Conservation (phyloP, 1,284 basidiomycete species). For the Ustilago xerochloae region DNA sequence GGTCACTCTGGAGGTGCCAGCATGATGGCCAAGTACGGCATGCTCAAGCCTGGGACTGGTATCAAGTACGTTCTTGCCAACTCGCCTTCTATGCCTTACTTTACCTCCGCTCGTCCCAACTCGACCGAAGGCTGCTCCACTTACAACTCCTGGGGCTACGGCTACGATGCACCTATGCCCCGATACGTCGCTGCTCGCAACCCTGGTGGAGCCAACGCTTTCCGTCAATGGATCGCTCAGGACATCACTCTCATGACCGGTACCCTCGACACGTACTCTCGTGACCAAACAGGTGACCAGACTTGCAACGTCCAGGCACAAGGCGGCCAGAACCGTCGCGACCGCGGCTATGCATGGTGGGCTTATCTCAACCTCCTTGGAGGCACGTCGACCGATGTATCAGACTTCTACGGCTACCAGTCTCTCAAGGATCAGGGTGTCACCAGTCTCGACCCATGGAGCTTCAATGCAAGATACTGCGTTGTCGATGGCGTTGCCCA, state of each 20-base stretch:
- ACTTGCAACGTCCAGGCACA: constrained; percentile 43
- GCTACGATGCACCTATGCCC: constrained; percentile 16
- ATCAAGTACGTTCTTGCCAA: constrained; percentile 46
- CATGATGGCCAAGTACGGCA: constrained; percentile 45
- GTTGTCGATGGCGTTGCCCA: constrained; percentile 25
- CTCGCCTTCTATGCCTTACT: constrained; percentile 52
- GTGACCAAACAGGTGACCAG: constrained; percentile 36
- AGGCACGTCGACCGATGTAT: constrained; percentile 46
- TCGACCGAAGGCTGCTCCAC: background rate
- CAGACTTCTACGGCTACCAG: constrained; percentile 34
- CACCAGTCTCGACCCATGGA: constrained; percentile 1
- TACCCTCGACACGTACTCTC: constrained; percentile 32
- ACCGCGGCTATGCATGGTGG: constrained; percentile 57
- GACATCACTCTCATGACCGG: constrained; percentile 43
- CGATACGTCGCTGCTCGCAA: constrained; percentile 27
- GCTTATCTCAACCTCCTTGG: constrained; percentile 55
- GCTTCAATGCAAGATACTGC: constrained; percentile 22
- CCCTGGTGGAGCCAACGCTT: constrained; percentile 1
- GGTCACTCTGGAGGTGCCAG: constrained; percentile 48
- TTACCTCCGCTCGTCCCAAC: constrained; percentile 43
- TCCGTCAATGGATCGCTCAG: constrained; percentile 27
- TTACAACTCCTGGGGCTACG: constrained; percentile 46
- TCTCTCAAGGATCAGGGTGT: constrained; percentile 4
- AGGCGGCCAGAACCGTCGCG: constrained; percentile 51
- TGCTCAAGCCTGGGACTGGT: constrained; percentile 19